Base-by-base conservation (phyloP, 148 eudicot species). In the Vaccinium vitisidaea region DNA sequence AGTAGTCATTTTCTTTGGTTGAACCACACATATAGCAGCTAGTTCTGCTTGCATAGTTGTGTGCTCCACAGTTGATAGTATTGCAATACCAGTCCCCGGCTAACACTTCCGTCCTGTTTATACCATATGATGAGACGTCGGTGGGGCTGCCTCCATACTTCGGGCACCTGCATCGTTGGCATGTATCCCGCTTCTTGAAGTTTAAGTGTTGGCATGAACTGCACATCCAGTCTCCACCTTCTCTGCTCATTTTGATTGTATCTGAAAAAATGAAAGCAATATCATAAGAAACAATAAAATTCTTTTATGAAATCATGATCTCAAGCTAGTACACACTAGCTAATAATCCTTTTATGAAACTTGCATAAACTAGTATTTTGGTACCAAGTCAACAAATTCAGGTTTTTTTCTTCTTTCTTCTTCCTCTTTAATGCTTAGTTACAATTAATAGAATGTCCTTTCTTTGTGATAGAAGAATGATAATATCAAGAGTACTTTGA, bases 21-120 rank as follows among this genome's bases (percentile, higher is more conserved):
- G 90, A 83, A 32, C 90, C 91, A 75, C 98, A 95, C 79, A 92
- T 58, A 63, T 81, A 92, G 87, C 98, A 95, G 80, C 55, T 91
- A 1, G 90, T 85, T 77, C 98, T 84, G 88, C 98, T 95, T 3
- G 98, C 98, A 52, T 93, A 95, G 93, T 95, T 95, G 85, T 95
- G 98, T 13, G 95, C 85, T 27, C 95, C 93, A 67, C 98, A 95
- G 84, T 90, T 91, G 55, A 91, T 81, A 53, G 85, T 84, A 76
- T 83, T 92, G 80, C 98, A 95, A 67, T 93, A 95, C 98, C 98
- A 95, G 84, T 95, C 98, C 65, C 98, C 98, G 0, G 98, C 89
- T 88, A 94, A 78, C 5, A 90, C 92, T 55, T 91, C 94, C 0
- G 90, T 87, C 76, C 82, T 85, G 77, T 84, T 87, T 15, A 83